phyloP scores from a whole-genome alignment of 225 moss, liverwort and hornwort genomes.

The Bryum argenteum region DNA sequence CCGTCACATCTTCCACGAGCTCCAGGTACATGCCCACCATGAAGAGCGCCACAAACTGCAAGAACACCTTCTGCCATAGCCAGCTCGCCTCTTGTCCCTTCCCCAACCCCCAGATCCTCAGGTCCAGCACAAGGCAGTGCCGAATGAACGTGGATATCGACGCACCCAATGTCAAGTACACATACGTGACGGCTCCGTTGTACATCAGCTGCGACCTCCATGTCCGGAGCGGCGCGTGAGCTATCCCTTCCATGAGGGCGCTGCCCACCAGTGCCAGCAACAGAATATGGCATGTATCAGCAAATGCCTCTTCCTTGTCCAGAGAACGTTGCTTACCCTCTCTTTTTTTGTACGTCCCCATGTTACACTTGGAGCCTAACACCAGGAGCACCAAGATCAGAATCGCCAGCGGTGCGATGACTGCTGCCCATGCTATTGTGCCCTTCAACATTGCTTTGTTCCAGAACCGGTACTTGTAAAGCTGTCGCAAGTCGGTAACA shows the following conservation, averaged over 20 bases:
- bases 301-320: conserved; percentile 24
- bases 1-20: conserved; percentile 24
- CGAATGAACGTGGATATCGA: conserved; percentile 12
- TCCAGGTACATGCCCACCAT: conserved; percentile 22
- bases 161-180: conserved; percentile 13
- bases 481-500: conserved; percentile 15
- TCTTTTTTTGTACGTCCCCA: not conserved
- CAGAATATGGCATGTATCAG: conserved; percentile 16
- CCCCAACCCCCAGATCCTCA: not conserved
- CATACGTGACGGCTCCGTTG: conserved; percentile 21
- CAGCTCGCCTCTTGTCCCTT: not conserved
- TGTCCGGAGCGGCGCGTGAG: not conserved
- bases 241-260: conserved; percentile 24
- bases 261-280: conserved; percentile 18
- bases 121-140: not conserved
- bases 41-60: conserved; percentile 20
- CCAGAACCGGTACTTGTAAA: not conserved
- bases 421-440: not conserved
- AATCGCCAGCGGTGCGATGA: not conserved
- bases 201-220: conserved; percentile 27
- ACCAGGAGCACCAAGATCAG: not conserved
- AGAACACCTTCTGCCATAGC: conserved; percentile 35
- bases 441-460: not conserved
- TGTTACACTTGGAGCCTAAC: not conserved
- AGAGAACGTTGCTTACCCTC: not conserved